Conservation (phyloP, 305 asterid genomes). For the Fraxinus ornus region DNA sequence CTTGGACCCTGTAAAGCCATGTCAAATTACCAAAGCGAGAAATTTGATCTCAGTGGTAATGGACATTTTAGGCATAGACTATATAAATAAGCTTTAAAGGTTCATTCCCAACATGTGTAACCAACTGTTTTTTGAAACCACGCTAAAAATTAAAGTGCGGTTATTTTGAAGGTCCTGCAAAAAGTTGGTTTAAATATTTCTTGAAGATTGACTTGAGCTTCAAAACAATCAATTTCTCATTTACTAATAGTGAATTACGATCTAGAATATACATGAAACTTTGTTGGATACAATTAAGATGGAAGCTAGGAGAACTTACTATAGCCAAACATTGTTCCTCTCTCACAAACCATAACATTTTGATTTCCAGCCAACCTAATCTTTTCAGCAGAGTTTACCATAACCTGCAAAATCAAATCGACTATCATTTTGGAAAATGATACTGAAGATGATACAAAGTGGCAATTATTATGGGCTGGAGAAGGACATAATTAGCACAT, state of each 20-base stretch:
- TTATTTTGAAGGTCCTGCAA: neutral
- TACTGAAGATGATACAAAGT: neutral
- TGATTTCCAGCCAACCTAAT: slow-evolving; percentile 91
- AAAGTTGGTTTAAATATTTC: neutral
- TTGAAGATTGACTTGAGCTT: neutral
- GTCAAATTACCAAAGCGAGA: neutral
- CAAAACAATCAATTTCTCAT: neutral
- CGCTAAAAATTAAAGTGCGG: neutral
- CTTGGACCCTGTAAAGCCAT: neutral
- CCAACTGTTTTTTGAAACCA: neutral
- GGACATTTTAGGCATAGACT: neutral
- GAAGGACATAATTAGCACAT: neutral
- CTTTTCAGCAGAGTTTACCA: slow-evolving; percentile 91
- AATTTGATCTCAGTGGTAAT: neutral
- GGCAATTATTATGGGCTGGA: neutral
- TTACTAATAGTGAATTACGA: neutral
- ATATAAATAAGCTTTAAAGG: neutral
- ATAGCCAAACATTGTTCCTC: slow-evolving; percentile 99
- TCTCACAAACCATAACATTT: slow-evolving; percentile 98
- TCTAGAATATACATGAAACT: neutral
- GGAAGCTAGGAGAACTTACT: slow-evolving; percentile 47
- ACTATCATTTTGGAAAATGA: slow-evolving; percentile 20
- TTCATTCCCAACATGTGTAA: neutral
- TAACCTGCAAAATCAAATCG: slow-evolving; percentile 55
- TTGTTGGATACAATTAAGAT: neutral